Evolutionary conservation across 768 basidiomycete genomes (phyloP).

Genomic region (Cystobasidium ongulense): DNA sequence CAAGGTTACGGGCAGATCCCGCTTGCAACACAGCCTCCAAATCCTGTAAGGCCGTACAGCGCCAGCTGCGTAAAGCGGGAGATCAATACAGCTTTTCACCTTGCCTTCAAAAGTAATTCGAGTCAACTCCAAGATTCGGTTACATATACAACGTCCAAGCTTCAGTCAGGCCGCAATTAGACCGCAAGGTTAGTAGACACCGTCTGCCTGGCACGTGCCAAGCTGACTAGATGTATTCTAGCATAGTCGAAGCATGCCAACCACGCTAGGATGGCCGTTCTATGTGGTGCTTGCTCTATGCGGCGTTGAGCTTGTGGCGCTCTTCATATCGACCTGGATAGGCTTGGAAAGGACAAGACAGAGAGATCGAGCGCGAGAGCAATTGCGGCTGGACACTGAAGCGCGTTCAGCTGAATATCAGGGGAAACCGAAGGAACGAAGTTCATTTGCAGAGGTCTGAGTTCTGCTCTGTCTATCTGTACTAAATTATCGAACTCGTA

Average conservation of each 20-base stretch:
- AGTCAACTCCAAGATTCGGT: no score
- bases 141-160: no score
- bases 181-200: no score
- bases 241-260: neutral
- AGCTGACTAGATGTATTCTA: no score
- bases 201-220: no score
- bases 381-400: neutral
- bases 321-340: neutral
- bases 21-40: neutral
- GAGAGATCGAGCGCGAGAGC: neutral
- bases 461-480: no score
- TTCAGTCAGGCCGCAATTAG: no score
- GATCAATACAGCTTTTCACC: no score
- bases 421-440: neutral
- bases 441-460: neutral
- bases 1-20: neutral
- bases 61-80: no score
- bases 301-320: neutral
- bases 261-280: neutral
- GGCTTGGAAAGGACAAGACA: neutral
- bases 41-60: neutral
- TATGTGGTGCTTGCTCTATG: neutral
- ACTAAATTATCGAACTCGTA: conserved; percentile 10
- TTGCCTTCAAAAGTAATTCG: no score
- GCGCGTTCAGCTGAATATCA: neutral